Conservation (phyloP, 495 filamentous ascomycete genomes). For the Thozetella sp. region DNA sequence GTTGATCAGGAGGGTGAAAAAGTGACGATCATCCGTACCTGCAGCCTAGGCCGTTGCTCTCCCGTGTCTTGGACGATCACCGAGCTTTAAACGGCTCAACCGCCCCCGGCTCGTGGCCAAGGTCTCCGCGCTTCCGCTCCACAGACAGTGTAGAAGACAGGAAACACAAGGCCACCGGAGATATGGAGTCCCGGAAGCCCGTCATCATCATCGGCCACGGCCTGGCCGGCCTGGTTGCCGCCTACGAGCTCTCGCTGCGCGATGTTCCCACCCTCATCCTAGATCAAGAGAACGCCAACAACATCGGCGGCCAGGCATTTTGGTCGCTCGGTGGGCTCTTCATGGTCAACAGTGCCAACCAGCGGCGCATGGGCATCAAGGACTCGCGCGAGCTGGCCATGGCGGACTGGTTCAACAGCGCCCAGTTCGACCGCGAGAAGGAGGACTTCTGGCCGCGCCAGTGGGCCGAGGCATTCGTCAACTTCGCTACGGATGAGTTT, state of each 20-base stretch:
- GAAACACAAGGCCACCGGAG: neutral
- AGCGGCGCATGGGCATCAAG: conserved; percentile 50
- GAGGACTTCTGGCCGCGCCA: conserved; percentile 51
- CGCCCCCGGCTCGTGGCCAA: no score
- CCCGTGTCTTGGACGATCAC: no score
- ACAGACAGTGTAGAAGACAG: neutral
- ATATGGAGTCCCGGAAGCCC: conserved; percentile 16
- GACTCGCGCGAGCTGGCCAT: conserved; percentile 48
- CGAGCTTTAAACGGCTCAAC: no score
- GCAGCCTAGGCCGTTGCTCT: no score
- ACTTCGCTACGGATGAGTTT: conserved; percentile 50
- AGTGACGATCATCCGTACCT: no score
- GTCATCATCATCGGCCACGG: conserved; percentile 54
- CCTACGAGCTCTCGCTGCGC: conserved; percentile 46
- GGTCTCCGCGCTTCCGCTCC: neutral
- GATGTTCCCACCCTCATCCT: conserved; percentile 39
- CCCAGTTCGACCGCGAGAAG: conserved; percentile 47
- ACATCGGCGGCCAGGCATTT: conserved; percentile 53
- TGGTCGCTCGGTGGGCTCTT: conserved; percentile 58
- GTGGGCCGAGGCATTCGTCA: conserved; percentile 56
- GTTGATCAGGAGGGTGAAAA: no score
- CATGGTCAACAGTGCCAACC: conserved; percentile 47
- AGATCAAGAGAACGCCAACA: conserved; percentile 49
- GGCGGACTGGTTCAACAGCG: conserved; percentile 51
- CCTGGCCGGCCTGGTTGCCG: conserved; percentile 53